phyloP scores from a whole-genome alignment of 306 rosid genomes.

The Chamaecrista fasciculata region DNA sequence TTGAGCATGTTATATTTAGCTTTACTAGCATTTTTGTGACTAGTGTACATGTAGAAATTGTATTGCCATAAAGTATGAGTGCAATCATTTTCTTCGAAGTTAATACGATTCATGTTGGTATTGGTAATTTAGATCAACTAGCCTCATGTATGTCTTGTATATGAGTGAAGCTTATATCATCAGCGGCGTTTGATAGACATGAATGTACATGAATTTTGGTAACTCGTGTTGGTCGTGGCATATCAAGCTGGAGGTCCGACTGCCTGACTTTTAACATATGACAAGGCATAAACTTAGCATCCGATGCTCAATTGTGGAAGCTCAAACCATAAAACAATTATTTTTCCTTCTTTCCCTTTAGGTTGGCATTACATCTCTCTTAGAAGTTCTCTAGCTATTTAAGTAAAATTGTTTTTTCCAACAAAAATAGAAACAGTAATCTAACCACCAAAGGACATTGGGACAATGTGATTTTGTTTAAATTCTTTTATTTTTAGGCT shows the following conservation, averaged over 20 bases:
- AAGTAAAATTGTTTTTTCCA: too few species aligned
- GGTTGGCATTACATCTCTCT: too few species aligned
- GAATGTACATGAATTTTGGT: not conserved
- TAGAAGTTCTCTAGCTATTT: too few species aligned
- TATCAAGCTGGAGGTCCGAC: not conserved
- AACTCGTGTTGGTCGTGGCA: not conserved
- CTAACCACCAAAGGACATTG: too few species aligned
- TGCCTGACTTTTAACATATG: not conserved
- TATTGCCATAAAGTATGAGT: not conserved
- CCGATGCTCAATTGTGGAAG: too few species aligned
- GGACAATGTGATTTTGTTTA: not conserved
- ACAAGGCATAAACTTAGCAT: too few species aligned
- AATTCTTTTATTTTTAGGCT: not conserved
- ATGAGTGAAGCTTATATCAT: not conserved
- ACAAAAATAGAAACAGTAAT: too few species aligned
- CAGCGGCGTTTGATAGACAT: not conserved
- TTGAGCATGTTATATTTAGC: not conserved
- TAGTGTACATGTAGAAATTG: not conserved
- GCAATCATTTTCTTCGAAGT: not conserved
- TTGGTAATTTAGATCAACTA: too few species aligned
- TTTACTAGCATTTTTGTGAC: slow-evolving; percentile 1
- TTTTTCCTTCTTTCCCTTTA: too few species aligned
- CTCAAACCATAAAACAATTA: too few species aligned
- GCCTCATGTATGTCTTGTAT: too few species aligned
- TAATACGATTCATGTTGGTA: not conserved